Evolutionary conservation across 2,329 filamentous ascomycete species (phyloP).

Genomic region (Tetracladium maxilliforme): DNA sequence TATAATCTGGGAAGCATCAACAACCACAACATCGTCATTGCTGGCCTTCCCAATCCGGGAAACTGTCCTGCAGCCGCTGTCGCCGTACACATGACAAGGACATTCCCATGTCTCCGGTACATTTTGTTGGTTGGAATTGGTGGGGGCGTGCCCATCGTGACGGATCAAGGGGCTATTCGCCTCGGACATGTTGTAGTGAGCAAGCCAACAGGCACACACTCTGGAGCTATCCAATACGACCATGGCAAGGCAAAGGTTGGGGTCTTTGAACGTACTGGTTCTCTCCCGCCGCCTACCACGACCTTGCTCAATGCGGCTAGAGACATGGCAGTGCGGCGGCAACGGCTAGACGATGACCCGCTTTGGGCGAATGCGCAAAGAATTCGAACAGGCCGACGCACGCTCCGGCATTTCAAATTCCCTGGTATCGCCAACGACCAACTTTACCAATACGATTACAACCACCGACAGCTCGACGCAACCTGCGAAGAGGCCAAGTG

Average conservation of each 20-base stretch:
- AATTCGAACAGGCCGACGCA: no score
- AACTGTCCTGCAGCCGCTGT: constrained; percentile 3
- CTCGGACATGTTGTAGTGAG: constrained; percentile 5
- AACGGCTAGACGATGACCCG: no score
- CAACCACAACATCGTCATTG: constrained; percentile 8
- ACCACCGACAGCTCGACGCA: no score
- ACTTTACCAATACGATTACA: no score
- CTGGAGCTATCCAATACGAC: constrained; percentile 6
- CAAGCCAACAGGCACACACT: constrained; percentile 1
- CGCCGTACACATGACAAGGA: constrained; percentile 4
- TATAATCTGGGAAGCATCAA: constrained; percentile 9
- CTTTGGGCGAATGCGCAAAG: no score
- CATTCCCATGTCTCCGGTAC: constrained; percentile 5
- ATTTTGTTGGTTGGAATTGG: constrained; percentile 8
- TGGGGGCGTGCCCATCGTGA: constrained; percentile 6
- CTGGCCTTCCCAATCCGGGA: constrained; percentile 4
- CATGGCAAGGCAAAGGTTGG: constrained; percentile 4
- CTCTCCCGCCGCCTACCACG: no score
- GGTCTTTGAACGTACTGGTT: no score
- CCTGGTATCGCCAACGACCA: no score
- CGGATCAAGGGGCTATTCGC: constrained; percentile 2
- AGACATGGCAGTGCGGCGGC: no score
- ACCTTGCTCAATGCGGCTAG: no score
- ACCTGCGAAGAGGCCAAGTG: no score
- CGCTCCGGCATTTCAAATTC: no score